Evolutionary conservation across 176 grass and related monocot genomes (phyloP), one percentile per base, ranked within the genome.

Genomic region (Paspalum vaginatum): DNA sequence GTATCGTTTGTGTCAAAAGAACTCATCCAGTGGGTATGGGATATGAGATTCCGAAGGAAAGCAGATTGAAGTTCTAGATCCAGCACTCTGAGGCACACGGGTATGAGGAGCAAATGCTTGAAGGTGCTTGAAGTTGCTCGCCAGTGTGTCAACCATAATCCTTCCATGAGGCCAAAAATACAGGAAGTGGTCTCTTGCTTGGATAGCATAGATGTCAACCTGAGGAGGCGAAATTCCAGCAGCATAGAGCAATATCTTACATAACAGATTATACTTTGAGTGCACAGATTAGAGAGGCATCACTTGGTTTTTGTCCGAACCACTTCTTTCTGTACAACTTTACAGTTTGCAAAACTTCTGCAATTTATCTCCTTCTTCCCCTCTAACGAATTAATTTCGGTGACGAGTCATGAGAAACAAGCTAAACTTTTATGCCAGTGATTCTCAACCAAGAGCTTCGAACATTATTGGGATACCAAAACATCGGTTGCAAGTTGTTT

Each of bases 41-140:
- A 91, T 51, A 69, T 91, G 75, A 91, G 39, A 77, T 81, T 64
- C 0, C 12, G n/a, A 74, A 21, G 86, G 92, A 20, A 79, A 80
- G 78, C 76, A 85, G 40, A n/a, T 55, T 32, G 89, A 94, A 27
- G 76, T 84, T 21, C 72, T 91, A 2, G 92, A 94, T 65, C 75
- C 82, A 14, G 21, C 13, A 6, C 71, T 94, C 11, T 21, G 9
- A 61, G 75, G 75, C 11, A 91, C 48, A 42, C n/a, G 86, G 76
- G 20, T 20, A 88, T n/a, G 92, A 94, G 24, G 81, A 73, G 43
- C 79, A 91, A 41, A 94, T 94, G 79, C 18, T 89, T 89, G 79
- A 83, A 91, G 71, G 72, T 91, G 44, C 87, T 91, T 79, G 89
- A 94, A 67, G 53, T 41, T 40, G 89, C 92, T 54, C 87, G 76